These are phyloP conservation scores for Aspergillus cavernicola DNA, from an alignment of 495 filamentous ascomycete genomes.

Conservation along the genomic window DNA sequence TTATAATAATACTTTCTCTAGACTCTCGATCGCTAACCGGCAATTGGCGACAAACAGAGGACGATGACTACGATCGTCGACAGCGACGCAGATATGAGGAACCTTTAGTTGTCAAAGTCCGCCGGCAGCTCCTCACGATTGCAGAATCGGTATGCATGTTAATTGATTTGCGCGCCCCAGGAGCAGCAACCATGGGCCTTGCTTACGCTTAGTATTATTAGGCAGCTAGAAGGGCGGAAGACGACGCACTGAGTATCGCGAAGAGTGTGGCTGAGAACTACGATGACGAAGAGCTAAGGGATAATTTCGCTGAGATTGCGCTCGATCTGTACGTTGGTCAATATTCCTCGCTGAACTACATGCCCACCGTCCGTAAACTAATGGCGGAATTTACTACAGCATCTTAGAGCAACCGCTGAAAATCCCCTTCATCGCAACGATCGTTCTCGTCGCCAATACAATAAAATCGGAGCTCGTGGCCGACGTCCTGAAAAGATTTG, in stretches of 20 bases:
- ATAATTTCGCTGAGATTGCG: conserved; percentile 64
- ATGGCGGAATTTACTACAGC: conserved; percentile 20
- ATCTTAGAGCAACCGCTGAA: conserved; percentile 92
- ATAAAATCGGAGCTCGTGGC: conserved; percentile 66
- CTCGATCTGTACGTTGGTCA: conserved; percentile 63
- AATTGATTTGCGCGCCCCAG: neutral
- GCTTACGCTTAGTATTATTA: conserved; percentile 26
- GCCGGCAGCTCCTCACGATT: conserved; percentile 75
- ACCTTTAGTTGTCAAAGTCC: conserved; percentile 68
- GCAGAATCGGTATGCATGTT: conserved; percentile 67
- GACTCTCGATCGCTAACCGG: neutral
- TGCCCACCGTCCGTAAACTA: neutral
- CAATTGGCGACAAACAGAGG: conserved; percentile 49
- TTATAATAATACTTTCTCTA: too few species aligned
- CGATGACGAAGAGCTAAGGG: conserved; percentile 71
- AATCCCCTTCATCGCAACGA: conserved; percentile 84
- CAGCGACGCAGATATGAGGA: conserved; percentile 77
- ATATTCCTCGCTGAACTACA: neutral
- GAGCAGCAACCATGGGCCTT: neutral
- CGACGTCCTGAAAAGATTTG: conserved; percentile 61
- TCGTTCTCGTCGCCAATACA: conserved; percentile 70
- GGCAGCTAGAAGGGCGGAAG: conserved; percentile 74
- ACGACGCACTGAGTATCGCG: conserved; percentile 74
- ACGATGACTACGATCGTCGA: conserved; percentile 72
- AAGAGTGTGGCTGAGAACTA: conserved; percentile 72